Conservation (phyloP, 768 basidiomycete genomes). For the Holtermanniella nyarrowii region DNA sequence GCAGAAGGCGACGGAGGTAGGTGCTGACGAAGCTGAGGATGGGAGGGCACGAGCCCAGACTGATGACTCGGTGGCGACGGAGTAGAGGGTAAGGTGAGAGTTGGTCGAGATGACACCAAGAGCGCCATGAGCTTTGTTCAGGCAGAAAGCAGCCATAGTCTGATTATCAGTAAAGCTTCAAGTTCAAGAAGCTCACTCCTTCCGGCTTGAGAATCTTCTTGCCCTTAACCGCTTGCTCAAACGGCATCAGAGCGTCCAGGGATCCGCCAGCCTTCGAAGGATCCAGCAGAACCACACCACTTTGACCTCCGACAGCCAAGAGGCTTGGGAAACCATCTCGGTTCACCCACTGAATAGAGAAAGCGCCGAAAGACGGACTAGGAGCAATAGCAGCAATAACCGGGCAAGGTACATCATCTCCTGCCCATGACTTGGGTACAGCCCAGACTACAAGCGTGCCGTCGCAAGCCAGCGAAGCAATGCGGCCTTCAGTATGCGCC, state of each 20-base stretch:
- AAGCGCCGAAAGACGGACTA: neutral
- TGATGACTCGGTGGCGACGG: conserved; percentile 13
- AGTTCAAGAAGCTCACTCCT: conserved; percentile 15
- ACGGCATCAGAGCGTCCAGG: neutral
- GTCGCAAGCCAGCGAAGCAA: conserved; percentile 20
- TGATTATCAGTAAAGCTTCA: conserved; percentile 3
- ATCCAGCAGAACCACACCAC: conserved; percentile 21
- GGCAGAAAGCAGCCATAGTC: conserved; percentile 19
- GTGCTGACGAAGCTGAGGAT: neutral
- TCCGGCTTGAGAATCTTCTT: conserved; percentile 19
- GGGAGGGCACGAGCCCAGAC: conserved; percentile 27
- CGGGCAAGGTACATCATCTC: conserved; percentile 13
- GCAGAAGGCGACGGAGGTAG: conserved; percentile 24
- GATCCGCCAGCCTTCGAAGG: conserved; percentile 1
- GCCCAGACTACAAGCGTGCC: conserved; percentile 11
- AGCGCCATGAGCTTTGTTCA: conserved; percentile 28
- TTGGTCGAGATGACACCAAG: conserved; percentile 18
- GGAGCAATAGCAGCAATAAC: conserved; percentile 6
- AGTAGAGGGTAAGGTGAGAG: conserved; percentile 17
- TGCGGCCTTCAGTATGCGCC: conserved; percentile 12
- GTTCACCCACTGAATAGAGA: conserved; percentile 21
- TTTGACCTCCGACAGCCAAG: conserved; percentile 20
- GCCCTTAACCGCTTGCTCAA: conserved; percentile 2
- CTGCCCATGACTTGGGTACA: conserved; percentile 18
- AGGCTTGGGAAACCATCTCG: conserved; percentile 6